These are phyloP conservation scores for Chaetoscypha palmicola DNA, from an alignment of 2,329 filamentous ascomycete species.

Conservation along the genomic window DNA sequence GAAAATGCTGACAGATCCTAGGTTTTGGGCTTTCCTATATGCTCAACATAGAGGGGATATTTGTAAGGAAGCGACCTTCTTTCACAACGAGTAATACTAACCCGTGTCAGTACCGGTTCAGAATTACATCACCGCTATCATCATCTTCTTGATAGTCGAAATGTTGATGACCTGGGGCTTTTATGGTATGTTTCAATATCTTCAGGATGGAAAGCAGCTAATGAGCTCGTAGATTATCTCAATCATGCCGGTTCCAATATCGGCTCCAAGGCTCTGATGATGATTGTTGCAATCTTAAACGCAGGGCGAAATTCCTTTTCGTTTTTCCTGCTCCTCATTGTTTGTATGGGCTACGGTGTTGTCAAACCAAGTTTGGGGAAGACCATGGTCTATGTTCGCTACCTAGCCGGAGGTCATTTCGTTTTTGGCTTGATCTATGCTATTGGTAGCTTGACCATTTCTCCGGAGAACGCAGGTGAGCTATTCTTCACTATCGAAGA, in stretches of 20 bases:
- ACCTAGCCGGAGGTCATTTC: constrained; percentile 87
- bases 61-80: constrained; percentile 40
- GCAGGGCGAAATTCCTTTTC: constrained; percentile 95
- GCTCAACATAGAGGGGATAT: constrained; percentile 93
- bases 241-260: constrained; percentile 82
- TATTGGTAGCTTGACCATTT: constrained; percentile 79
- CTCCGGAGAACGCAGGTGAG: constrained; percentile 73
- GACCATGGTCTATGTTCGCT: constrained; percentile 90
- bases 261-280: constrained; percentile 77
- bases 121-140: constrained; percentile 97
- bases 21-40: constrained; percentile 92
- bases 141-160: constrained; percentile 88
- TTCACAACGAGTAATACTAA: constrained; percentile 1
- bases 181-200: constrained; percentile 77
- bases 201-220: too few relatives aligned
- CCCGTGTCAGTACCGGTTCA: constrained; percentile 72
- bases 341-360: constrained; percentile 98
- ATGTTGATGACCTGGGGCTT: constrained; percentile 99
- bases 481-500: constrained; percentile 3
- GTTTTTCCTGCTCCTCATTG: constrained; percentile 94
- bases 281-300: constrained; percentile 87
- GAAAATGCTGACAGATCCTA: constrained; percentile 26
- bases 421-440: constrained; percentile 92
- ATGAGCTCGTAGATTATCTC: constrained; percentile 64
- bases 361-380: constrained; percentile 88